A percentile compares a stretch with the other conserved stretches of the same genome.
Evolutionary conservation across 306 rosid genomes (phyloP).

Genomic region (Glycyrrhiza uralensis): DNA sequence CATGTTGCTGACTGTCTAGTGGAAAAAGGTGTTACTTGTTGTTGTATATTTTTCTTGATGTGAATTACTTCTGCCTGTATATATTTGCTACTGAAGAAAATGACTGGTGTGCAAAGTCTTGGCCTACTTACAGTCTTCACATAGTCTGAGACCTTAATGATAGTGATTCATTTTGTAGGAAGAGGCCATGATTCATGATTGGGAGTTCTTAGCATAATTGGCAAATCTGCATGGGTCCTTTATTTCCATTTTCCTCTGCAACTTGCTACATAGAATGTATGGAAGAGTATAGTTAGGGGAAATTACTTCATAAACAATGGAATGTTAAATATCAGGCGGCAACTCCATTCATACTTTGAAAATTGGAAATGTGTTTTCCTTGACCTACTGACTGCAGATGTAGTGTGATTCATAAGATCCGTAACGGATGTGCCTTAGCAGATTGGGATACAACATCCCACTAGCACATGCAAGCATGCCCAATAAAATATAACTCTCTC

Average conservation of each 20-base stretch:
- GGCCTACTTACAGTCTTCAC: neutral
- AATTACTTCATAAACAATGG: neutral
- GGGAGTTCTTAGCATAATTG: conserved; percentile 1
- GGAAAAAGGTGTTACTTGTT: neutral
- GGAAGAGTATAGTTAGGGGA: conserved; percentile 2
- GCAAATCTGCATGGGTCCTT: neutral
- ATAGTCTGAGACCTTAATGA: neutral
- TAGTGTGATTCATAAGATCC: neutral
- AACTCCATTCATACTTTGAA: neutral
- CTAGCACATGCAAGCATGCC: neutral
- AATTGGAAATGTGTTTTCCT: conserved; percentile 5
- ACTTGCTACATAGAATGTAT: conserved; percentile 1
- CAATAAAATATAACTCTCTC: neutral
- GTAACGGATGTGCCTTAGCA: neutral
- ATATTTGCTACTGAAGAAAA: neutral
- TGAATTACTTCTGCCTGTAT: neutral
- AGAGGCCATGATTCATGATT: neutral
- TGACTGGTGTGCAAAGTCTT: neutral
- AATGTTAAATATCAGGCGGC: neutral
- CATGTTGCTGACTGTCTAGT: neutral
- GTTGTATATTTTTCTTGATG: neutral
- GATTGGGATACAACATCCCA: neutral
- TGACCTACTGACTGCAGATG: neutral
- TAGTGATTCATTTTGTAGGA: neutral
- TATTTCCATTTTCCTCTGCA: neutral